Percentiles rank a stretch among this genome's conserved stretches.
These are phyloP conservation scores for Streptanthus diversifolius DNA, from an alignment of 345 rosid species.

Conservation along the genomic window DNA sequence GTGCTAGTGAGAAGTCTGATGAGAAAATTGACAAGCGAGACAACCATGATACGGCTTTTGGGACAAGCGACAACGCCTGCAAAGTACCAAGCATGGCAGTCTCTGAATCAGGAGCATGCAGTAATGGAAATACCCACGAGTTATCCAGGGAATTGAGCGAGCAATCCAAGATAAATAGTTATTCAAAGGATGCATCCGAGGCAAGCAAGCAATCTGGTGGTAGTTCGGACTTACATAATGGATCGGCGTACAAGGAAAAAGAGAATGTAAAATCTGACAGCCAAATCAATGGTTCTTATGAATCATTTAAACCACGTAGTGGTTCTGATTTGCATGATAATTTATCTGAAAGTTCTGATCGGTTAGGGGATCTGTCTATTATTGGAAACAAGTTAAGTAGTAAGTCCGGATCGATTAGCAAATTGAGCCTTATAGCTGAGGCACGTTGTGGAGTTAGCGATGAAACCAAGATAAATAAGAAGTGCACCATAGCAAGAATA, in stretches of 20 bases:
- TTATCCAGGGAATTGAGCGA: constrained; percentile 28
- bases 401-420: constrained; percentile 43
- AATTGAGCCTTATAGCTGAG: constrained; percentile 37
- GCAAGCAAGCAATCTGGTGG: constrained; percentile 31
- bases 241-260: constrained; percentile 38
- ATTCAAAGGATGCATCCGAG: constrained; percentile 43
- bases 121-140: constrained; percentile 42
- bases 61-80: constrained; percentile 19
- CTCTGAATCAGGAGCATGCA: constrained; percentile 38
- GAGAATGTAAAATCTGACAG: constrained; percentile 35
- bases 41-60: constrained; percentile 28
- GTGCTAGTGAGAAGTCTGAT: constrained; percentile 33
- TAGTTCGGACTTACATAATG: constrained; percentile 32
- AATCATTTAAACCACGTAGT: constrained; percentile 30
- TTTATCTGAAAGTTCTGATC: constrained; percentile 36
- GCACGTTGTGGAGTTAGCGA: constrained; percentile 38
- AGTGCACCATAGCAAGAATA: constrained; percentile 57
- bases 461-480: constrained; percentile 51
- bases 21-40: constrained; percentile 28
- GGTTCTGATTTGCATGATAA: constrained; percentile 38
- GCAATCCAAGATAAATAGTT: constrained; percentile 20
- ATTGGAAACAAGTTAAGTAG: constrained; percentile 39
- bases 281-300: constrained; percentile 41
- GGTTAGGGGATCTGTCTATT: constrained; percentile 38
- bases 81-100: constrained; percentile 30